phyloP scores from a whole-genome alignment of 176 grass and related monocot species.

The Lolium multiflorum region DNA sequence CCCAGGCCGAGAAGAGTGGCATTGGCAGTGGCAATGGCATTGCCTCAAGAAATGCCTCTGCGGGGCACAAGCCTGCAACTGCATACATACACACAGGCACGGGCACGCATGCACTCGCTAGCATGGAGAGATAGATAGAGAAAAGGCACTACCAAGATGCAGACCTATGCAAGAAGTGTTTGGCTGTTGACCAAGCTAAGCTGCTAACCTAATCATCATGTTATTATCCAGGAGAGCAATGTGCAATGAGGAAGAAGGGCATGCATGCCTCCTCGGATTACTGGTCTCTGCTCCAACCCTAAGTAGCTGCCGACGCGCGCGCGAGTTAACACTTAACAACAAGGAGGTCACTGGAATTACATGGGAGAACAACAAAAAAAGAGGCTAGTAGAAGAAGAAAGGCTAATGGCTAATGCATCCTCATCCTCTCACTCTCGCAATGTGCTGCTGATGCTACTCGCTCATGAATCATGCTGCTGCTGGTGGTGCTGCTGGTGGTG shows the following conservation, averaged over 20 bases:
- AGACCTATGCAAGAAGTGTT: slow-evolving; percentile 1
- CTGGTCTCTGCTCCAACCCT: slow-evolving; percentile 29
- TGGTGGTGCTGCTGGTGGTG: slow-evolving; percentile 12
- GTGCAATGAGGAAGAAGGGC: background rate
- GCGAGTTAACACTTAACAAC: slow-evolving; percentile 43
- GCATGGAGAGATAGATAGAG: background rate
- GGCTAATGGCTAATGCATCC: slow-evolving; percentile 57
- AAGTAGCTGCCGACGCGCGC: slow-evolving; percentile 41
- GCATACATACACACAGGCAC: slow-evolving; percentile 20
- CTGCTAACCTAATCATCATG: slow-evolving; percentile 37
- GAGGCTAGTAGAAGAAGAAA: background rate
- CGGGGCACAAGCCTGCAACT: background rate
- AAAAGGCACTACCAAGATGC: background rate
- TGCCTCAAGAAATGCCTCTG: slow-evolving; percentile 41
- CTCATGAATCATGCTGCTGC: slow-evolving; percentile 47
- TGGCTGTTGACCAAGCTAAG: slow-evolving; percentile 22
- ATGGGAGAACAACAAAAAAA: slow-evolving; percentile 20
- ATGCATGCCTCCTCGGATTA: slow-evolving; percentile 39
- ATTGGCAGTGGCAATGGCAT: slow-evolving; percentile 16
- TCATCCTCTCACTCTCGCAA: slow-evolving; percentile 32
- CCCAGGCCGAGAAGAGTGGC: slow-evolving; percentile 37
- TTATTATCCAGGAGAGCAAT: slow-evolving; percentile 35
- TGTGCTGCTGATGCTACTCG: slow-evolving; percentile 6
- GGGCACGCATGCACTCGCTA: slow-evolving; percentile 26
- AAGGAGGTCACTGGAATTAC: slow-evolving; percentile 52